phyloP scores from a whole-genome alignment of 2,329 filamentous ascomycete genomes.

The Botrytis byssoidea region DNA sequence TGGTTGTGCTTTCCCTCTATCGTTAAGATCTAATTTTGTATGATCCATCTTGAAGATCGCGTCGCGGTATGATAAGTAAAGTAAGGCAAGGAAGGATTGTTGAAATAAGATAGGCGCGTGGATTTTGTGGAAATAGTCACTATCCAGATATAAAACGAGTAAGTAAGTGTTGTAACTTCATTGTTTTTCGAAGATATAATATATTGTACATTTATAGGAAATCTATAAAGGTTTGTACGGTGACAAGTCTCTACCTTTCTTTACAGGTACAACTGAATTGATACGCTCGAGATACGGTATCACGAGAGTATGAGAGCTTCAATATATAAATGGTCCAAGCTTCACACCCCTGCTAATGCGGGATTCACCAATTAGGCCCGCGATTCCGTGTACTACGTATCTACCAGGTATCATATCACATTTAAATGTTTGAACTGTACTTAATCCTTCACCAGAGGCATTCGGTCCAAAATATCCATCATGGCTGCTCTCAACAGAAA shows the following conservation, averaged over 20 bases:
- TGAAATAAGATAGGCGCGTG: background rate
- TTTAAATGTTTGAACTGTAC: background rate
- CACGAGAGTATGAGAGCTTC: background rate
- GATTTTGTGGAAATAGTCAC: background rate
- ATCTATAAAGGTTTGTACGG: background rate
- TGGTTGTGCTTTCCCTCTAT: conserved; percentile 11
- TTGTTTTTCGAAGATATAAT: background rate
- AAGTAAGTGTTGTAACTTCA: background rate
- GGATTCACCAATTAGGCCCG: background rate
- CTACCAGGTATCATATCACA: background rate
- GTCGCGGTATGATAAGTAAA: conserved; percentile 8
- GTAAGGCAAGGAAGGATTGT: background rate
- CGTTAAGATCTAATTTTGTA: conserved; percentile 16
- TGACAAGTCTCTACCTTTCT: background rate
- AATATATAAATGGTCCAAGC: background rate
- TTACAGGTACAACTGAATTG: background rate
- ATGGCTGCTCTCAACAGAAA: conserved; percentile 74
- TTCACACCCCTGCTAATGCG: background rate
- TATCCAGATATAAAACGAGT: background rate
- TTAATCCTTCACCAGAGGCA: background rate
- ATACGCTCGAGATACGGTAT: background rate
- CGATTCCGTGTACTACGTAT: background rate
- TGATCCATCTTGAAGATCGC: conserved; percentile 13
- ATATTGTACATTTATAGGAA: background rate
- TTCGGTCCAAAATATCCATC: conserved; percentile 14